Evolutionary conservation across 2,329 filamentous ascomycete species (phyloP).

Genomic region (Penicillium sp.): DNA sequence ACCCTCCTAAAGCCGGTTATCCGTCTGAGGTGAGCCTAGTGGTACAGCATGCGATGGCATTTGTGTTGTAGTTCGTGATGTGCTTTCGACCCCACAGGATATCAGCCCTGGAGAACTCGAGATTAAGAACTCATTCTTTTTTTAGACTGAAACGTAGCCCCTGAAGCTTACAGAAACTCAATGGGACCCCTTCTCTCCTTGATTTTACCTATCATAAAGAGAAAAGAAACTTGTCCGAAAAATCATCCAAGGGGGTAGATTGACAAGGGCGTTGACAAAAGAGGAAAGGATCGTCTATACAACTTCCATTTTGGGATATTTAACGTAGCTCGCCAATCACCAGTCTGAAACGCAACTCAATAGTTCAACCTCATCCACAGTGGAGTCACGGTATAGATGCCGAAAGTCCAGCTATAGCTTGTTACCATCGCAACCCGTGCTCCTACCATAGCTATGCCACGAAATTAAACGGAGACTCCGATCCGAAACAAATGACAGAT

Average conservation of each 20-base stretch:
- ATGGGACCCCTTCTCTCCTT: background rate
- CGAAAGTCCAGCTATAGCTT: background rate
- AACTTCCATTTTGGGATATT: conserved; percentile 13
- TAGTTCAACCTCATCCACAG: background rate
- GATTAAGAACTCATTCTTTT: background rate
- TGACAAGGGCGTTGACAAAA: conserved; percentile 7
- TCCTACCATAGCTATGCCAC: background rate
- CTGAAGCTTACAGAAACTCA: conserved; percentile 1
- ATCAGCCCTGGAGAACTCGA: background rate
- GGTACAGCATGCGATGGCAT: background rate
- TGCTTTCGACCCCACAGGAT: background rate
- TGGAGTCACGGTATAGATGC: background rate
- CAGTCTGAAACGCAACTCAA: conserved; percentile 17
- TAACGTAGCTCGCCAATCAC: conserved; percentile 4
- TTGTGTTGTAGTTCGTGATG: background rate
- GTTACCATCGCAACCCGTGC: conserved; percentile 2
- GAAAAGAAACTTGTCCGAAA: conserved; percentile 1
- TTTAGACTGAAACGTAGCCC: background rate
- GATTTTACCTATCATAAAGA: conserved; percentile 16
- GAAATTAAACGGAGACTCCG: background rate
- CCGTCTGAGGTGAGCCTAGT: conserved; percentile 4
- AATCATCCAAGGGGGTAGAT: conserved; percentile 15
- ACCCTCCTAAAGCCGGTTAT: background rate
- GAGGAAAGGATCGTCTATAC: conserved; percentile 18
- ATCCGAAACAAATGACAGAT: background rate